These are phyloP conservation scores for Dujonia santamariae DNA, from an alignment of 1,139 yeast genomes.

Conservation along the genomic window DNA sequence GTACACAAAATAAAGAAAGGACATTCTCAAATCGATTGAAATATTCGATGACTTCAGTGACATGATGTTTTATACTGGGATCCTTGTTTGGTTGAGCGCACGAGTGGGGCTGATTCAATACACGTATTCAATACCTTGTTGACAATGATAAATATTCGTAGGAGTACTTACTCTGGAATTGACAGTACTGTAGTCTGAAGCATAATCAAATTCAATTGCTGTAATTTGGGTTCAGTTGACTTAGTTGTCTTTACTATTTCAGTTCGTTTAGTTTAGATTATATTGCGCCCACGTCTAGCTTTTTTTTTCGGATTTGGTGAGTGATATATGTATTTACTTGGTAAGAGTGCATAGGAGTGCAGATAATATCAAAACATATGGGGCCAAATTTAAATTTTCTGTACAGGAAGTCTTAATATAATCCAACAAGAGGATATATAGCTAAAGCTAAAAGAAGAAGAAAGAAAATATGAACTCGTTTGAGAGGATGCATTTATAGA, in stretches of 20 bases:
- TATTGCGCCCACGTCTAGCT: not conserved
- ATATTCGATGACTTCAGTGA: not conserved
- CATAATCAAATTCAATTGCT: conserved; percentile 19
- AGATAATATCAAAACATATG: not conserved
- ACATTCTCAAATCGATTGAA: not conserved
- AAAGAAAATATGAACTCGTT: not conserved
- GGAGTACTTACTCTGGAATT: conserved; percentile 40
- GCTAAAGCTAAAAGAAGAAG: not conserved
- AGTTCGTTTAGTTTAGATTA: not conserved
- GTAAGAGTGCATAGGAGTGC: not conserved
- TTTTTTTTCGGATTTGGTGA: not conserved
- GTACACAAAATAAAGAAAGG: not conserved
- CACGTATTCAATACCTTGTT: conserved; percentile 1
- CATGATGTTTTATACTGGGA: not conserved
- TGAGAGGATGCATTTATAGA: not conserved
- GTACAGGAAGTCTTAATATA: not conserved
- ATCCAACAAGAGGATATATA: not conserved
- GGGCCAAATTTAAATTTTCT: not conserved
- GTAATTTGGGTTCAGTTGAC: not conserved
- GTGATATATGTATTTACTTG: not conserved
- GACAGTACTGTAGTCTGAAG: conserved; percentile 44
- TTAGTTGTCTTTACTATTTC: not conserved
- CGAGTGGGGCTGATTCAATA: not conserved
- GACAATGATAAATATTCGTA: not conserved
- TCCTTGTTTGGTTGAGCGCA: not conserved